phyloP scores from a whole-genome alignment of 1,139 yeast genomes.

The Suhomyces bokatorum region DNA sequence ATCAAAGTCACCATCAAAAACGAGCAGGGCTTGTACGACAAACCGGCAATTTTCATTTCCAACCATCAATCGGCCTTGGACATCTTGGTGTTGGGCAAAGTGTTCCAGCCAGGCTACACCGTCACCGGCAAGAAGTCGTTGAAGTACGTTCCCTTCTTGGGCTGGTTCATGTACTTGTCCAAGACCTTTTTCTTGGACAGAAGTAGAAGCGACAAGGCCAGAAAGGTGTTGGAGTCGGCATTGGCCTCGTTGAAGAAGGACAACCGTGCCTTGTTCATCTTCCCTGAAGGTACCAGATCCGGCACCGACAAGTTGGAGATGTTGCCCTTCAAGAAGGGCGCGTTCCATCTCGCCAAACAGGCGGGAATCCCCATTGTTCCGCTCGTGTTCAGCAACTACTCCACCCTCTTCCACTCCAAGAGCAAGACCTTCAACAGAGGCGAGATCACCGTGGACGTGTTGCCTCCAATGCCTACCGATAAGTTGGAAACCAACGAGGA shows the following conservation, averaged over 20 bases:
- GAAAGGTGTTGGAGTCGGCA: constrained; percentile 70
- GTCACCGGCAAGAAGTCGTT: constrained; percentile 90
- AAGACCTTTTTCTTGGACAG: constrained; percentile 93
- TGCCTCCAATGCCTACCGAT: constrained; percentile 64
- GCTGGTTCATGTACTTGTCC: constrained; percentile 91
- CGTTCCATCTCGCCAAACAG: constrained; percentile 94
- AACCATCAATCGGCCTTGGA: constrained; percentile 94
- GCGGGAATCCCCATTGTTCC: constrained; percentile 90
- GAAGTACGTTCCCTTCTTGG: constrained; percentile 86
- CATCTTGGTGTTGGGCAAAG: constrained; percentile 70
- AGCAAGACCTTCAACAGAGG: constrained; percentile 60
- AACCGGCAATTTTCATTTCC: constrained; percentile 83
- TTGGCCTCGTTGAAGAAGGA: constrained; percentile 56
- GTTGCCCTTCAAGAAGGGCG: constrained; percentile 93
- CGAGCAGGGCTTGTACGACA: constrained; percentile 48
- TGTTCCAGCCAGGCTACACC: constrained; percentile 86
- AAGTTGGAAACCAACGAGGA: constrained; percentile 58
- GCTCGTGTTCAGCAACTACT: constrained; percentile 80
- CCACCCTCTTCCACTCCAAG: constrained; percentile 65
- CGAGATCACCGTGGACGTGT: constrained; percentile 60
- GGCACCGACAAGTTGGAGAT: constrained; percentile 64
- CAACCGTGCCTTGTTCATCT: constrained; percentile 75
- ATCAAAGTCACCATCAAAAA: constrained; percentile 68
- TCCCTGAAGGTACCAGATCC: constrained; percentile 96
- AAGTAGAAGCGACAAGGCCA: constrained; percentile 72